Conservation (phyloP, 2,329 filamentous ascomycete species). For the Geoglossum cookeanum region DNA sequence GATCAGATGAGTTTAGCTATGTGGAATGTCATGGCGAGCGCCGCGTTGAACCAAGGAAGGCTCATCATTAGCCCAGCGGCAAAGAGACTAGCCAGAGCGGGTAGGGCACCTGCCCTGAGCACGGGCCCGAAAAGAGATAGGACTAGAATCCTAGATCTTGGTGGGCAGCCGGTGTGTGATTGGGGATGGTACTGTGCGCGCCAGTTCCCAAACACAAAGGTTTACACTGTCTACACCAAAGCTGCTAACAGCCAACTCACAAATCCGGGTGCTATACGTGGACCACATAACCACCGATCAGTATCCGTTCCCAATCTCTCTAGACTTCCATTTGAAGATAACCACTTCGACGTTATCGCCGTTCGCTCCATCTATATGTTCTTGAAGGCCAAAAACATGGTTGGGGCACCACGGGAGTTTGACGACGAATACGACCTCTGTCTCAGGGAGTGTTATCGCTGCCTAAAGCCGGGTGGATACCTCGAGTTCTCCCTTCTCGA, state of each 20-base stretch:
- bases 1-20: conserved; percentile 42
- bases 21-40: conserved; percentile 44
- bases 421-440: conserved; percentile 79
- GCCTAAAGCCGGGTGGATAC: conserved; percentile 83
- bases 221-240: conserved; percentile 74
- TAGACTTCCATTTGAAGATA: conserved; percentile 65
- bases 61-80: conserved; percentile 36
- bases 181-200: conserved; percentile 92
- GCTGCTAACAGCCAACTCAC: conserved; percentile 43
- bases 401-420: conserved; percentile 30
- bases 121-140: neutral
- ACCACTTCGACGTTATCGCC: conserved; percentile 81
- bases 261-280: conserved; percentile 51
- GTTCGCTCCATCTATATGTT: conserved; percentile 72
- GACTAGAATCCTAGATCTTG: conserved; percentile 59
- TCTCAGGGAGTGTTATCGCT: conserved; percentile 68
- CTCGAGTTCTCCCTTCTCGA: conserved; percentile 84
- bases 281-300: conserved; percentile 72
- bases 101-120: conserved; percentile 7
- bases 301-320: conserved; percentile 60
- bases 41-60: conserved; percentile 39
- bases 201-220: conserved; percentile 65
- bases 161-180: conserved; percentile 66
- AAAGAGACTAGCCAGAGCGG: conserved; percentile 18
- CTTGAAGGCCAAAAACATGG: conserved; percentile 44